Evolutionary conservation across 768 basidiomycete species (phyloP).

Genomic region (Inosperma sp.): DNA sequence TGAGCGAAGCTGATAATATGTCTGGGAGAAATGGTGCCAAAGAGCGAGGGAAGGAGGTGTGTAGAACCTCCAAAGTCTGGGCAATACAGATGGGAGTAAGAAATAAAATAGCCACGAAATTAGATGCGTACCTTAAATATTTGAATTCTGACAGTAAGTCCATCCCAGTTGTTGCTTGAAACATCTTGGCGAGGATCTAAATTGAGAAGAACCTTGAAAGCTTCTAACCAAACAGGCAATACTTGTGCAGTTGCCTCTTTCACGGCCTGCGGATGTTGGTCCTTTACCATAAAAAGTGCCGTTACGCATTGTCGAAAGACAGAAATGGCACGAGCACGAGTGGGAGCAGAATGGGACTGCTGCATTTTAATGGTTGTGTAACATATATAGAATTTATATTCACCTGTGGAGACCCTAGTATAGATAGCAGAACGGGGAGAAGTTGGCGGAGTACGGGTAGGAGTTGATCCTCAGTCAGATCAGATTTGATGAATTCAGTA

Average conservation of each 20-base stretch:
- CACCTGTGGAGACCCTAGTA: slow-evolving; percentile 76
- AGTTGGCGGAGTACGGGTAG: slow-evolving; percentile 86
- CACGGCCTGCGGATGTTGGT: slow-evolving; percentile 82
- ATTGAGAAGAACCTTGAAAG: slow-evolving; percentile 73
- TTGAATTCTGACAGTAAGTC: slow-evolving; percentile 71
- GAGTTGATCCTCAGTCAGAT: slow-evolving; percentile 92
- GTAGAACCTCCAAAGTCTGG: slow-evolving; percentile 76
- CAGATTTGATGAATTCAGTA: slow-evolving; percentile 89
- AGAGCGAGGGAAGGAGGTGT: slow-evolving; percentile 76
- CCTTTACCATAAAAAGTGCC: slow-evolving; percentile 92
- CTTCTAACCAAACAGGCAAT: slow-evolving; percentile 88
- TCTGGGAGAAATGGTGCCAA: slow-evolving; percentile 59
- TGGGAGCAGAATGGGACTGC: slow-evolving; percentile 69
- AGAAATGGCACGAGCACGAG: slow-evolving; percentile 78
- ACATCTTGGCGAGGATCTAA: slow-evolving; percentile 63
- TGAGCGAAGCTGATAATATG: slow-evolving; percentile 54
- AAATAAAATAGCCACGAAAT: not conserved
- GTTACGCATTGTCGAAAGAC: slow-evolving; percentile 90
- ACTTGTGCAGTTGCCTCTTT: slow-evolving; percentile 77
- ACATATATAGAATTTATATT: slow-evolving; percentile 10
- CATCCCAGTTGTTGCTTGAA: slow-evolving; percentile 69
- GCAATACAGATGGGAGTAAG: not conserved
- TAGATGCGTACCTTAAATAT: slow-evolving; percentile 68
- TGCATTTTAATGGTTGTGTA: slow-evolving; percentile 6
- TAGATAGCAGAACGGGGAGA: slow-evolving; percentile 76